Base-by-base conservation (phyloP, 805 yeast genomes). In the Blastobotrys parvus region DNA sequence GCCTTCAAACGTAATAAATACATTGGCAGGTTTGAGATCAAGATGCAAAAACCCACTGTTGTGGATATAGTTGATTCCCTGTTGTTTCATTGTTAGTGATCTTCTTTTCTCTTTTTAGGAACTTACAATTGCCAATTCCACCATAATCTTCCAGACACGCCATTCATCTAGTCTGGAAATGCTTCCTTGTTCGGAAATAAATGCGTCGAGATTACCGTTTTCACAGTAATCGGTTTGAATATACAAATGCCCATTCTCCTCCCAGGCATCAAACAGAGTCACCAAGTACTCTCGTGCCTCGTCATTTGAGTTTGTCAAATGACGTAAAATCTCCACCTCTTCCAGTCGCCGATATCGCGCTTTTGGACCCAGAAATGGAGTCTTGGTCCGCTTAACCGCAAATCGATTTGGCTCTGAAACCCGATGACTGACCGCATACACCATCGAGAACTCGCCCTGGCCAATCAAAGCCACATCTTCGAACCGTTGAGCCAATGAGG, bases 211-310 rank as follows among this genome's bases (percentile, higher is more conserved):
- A 18, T 92, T 84, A 1, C 97, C 97, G 58, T 89, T 92, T 56
- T 89, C 97, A 64, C 96, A 92, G 62, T 69, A 89, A 53, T 90
- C 97, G 3, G 95, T 87, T 92, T 88, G 85, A 31, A 92, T 86
- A 60, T 90, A 92, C 50, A 82, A 75, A 51, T 79, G 78, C 37
- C 77, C 77, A 56, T 78, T 74, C 38, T 47, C 44, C 50, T 85
- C 94, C 96, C 97, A 90, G 23, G 83, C 85, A 58, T 86, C 88
- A 15, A 86, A 73, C 51, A 85, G 77, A 50, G 78, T 78, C 36
- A 92, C 75, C 31, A 92, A 75, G 58, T 85, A 80, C 52, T 84
- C 94, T 50, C 77, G 75, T 10, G 88, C 92, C 43, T 78, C 84
- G 21, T 69, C 71, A 20, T 47, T 45, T 33, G 35, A 37, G 10